A percentile compares a stretch with the other conserved stretches of the same genome.
These are phyloP conservation scores for Epithemia pelagica DNA, from an alignment of 108 stramenopile genomes.

Conservation along the genomic window DNA sequence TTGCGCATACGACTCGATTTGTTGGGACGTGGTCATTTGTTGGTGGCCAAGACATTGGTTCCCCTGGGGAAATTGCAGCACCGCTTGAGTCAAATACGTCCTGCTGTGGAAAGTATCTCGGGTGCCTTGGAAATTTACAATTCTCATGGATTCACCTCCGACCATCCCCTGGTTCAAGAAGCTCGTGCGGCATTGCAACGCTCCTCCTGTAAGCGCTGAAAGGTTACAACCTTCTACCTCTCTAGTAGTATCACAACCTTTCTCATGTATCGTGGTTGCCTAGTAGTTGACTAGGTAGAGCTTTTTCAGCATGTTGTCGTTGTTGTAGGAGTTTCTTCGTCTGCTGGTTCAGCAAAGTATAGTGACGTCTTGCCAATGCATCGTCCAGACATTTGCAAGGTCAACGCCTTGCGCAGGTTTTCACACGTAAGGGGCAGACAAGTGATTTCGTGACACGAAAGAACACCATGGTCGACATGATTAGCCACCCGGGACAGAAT, in stretches of 20 bases:
- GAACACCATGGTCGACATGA: neutral
- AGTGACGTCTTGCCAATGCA: neutral
- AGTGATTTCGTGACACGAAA: neutral
- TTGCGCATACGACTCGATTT: neutral
- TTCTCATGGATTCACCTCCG: neutral
- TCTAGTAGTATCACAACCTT: no score
- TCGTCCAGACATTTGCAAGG: neutral
- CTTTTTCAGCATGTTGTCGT: neutral
- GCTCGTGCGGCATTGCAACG: neutral
- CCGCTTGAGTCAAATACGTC: neutral
- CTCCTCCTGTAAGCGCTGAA: no score
- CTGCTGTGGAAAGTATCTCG: neutral
- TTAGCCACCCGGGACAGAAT: neutral
- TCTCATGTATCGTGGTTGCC: no score
- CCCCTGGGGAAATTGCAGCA: neutral
- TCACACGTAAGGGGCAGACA: neutral
- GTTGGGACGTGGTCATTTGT: neutral
- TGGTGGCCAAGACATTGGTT: neutral
- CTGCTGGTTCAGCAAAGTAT: neutral
- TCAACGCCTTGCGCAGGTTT: slow-evolving; percentile 1
- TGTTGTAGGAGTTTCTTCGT: neutral
- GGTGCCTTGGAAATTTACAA: neutral
- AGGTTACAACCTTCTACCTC: no score
- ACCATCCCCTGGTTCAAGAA: neutral
- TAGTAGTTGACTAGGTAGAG: no score